Base-by-base conservation (phyloP, 768 basidiomycete genomes). In the Multifurca ochricompacta region DNA sequence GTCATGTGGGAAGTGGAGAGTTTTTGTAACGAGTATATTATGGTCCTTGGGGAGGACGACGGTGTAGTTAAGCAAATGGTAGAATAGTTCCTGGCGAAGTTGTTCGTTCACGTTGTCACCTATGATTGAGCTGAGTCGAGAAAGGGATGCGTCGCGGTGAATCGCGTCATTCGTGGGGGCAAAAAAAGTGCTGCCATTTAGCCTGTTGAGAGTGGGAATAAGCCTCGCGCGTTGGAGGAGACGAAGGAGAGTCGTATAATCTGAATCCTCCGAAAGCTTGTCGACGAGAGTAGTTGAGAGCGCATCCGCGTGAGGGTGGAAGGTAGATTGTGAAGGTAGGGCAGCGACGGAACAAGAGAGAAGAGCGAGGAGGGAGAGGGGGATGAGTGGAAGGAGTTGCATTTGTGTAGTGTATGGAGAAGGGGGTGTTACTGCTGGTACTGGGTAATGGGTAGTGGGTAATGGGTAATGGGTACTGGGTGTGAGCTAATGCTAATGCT, bases 151-250 rank as follows among this genome's bases (percentile, higher is more conserved):
- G 58, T 82, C 74, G 25, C 73, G 76, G 58, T 79, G 69, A 60
- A 94, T 80, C 31, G 96, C 96, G 54, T 91, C 83, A 70, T 99
- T 94, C 18, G 91, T 96, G 1, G 96, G 96, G 1, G 96, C 96
- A 64, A 97, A 98, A 43, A 99, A 68, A 25, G 96, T 96, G 66
- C 78, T 78, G 36, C 75, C 80, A 54, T 87, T 83, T 60, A 99
- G 82, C 60, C 75, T 81, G 68, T 95, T 96, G 59, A 99, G 77
- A 6, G 90, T 91, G 2, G 96, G 96, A 50, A 99, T 83, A 59
- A 98, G 83, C 56, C 83, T 83, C 3, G 95, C 79, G 13, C 81
- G 79, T 67, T 95, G 92, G 10, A 98, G 76, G 13, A 97, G 79
- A 19, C 66, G 66, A 16, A 98, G 71, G 16, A 96, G 74, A 27